phyloP scores from a whole-genome alignment of 164 flowering plant genomes.

The Houttuynia cordata region DNA sequence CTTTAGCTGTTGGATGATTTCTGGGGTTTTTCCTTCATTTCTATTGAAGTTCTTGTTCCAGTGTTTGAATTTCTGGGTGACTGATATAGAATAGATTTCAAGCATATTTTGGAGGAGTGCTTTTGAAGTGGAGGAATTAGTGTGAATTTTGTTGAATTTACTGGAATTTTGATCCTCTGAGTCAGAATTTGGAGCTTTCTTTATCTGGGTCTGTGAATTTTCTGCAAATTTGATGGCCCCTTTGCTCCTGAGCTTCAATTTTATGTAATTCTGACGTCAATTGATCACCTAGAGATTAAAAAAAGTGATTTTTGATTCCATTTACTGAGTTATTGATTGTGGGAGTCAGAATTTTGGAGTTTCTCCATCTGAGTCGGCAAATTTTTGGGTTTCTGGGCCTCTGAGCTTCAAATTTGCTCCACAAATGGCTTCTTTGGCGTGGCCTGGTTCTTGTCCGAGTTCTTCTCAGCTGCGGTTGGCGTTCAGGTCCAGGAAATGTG shows the following conservation, averaged over 20 bases:
- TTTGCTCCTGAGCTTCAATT: too few species aligned
- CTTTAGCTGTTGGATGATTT: too few species aligned
- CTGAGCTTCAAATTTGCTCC: not conserved
- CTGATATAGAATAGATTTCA: not conserved
- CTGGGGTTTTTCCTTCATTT: not conserved
- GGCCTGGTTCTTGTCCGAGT: constrained; percentile 28
- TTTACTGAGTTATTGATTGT: too few species aligned
- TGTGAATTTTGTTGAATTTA: not conserved
- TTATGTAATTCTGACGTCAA: too few species aligned
- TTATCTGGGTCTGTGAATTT: not conserved
- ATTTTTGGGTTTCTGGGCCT: too few species aligned
- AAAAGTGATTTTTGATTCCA: too few species aligned
- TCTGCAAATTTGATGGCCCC: not conserved
- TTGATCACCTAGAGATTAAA: too few species aligned
- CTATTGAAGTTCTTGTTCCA: not conserved
- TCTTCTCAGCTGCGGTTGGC: constrained; percentile 63
- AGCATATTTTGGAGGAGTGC: not conserved
- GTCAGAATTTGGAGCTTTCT: not conserved
- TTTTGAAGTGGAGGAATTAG: too few species aligned
- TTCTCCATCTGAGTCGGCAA: too few species aligned
- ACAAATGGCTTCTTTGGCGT: constrained; percentile 31
- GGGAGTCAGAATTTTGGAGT: too few species aligned
- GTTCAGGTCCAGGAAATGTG: constrained; percentile 19
- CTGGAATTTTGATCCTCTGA: too few species aligned
- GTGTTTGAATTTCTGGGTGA: not conserved